phyloP scores from a whole-genome alignment of 768 basidiomycete species.

The Solioccasus polychromus region DNA sequence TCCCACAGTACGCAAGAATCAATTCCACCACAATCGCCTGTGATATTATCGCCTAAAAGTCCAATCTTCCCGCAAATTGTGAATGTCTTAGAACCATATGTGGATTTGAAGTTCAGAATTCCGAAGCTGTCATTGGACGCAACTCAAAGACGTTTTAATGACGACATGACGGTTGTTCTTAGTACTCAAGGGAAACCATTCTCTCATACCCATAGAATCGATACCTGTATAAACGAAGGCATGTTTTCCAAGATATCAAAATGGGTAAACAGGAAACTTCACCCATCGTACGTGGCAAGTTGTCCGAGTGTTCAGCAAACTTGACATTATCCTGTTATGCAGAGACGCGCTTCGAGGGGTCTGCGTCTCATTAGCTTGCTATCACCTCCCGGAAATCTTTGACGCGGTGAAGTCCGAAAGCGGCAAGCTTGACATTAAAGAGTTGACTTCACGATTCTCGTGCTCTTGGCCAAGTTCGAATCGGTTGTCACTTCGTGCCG shows the following conservation, averaged over 20 bases:
- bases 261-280: constrained; percentile 37
- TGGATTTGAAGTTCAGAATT: constrained; percentile 19
- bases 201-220: constrained; percentile 18
- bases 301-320: not conserved
- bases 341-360: constrained; percentile 36
- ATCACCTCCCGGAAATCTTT: constrained; percentile 30
- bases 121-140: not conserved
- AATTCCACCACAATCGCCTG: constrained; percentile 1
- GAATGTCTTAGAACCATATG: constrained; percentile 10
- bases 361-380: constrained; percentile 48
- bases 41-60: not conserved
- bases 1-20: not conserved
- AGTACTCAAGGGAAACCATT: constrained; percentile 18
- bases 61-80: constrained; percentile 13
- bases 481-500: constrained; percentile 14
- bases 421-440: constrained; percentile 14
- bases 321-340: not conserved
- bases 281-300: constrained; percentile 30
- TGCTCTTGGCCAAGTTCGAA: constrained; percentile 45
- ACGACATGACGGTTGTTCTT: constrained; percentile 20
- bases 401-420: constrained; percentile 12
- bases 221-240: constrained; percentile 29
- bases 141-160: constrained; percentile 10
- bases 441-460: constrained; percentile 23
- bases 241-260: constrained; percentile 26